Conservation (phyloP, 2,329 filamentous ascomycete genomes). For the Trichothecium roseum region DNA sequence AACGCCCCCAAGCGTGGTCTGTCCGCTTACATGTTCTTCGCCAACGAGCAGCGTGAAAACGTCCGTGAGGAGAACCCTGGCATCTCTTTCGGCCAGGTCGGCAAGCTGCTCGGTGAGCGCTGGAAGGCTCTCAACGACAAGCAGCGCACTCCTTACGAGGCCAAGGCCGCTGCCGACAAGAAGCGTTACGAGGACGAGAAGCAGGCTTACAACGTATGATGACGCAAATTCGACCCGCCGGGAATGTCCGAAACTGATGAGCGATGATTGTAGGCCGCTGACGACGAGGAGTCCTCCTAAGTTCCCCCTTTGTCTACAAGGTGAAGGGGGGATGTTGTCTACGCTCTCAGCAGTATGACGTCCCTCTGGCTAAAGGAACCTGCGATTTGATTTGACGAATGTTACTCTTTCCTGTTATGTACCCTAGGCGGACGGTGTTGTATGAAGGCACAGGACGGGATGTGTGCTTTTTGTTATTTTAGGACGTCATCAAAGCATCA, state of each 20-base stretch:
- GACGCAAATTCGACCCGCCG: slow-evolving; percentile 5
- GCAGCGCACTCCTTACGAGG: slow-evolving; percentile 88
- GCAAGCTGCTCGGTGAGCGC: slow-evolving; percentile 94
- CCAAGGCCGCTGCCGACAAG: slow-evolving; percentile 95
- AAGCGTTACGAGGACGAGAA: slow-evolving; percentile 99
- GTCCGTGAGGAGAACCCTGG: slow-evolving; percentile 97
- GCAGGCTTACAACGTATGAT: slow-evolving; percentile 75
- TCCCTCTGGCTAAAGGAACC: not conserved
- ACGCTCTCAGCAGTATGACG: not conserved
- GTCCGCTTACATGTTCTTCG: slow-evolving; percentile 99
- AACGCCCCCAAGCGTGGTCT: slow-evolving; percentile 99
- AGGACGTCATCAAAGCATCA: no score
- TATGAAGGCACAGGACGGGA: slow-evolving; percentile 30
- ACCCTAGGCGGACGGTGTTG: slow-evolving; percentile 27
- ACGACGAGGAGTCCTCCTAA: slow-evolving; percentile 14
- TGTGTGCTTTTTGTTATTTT: slow-evolving; percentile 24
- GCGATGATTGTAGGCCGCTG: slow-evolving; percentile 9
- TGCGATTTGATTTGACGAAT: not conserved
- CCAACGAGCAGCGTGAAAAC: slow-evolving; percentile 97
- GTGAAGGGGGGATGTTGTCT: not conserved
- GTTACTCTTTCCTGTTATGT: slow-evolving; percentile 17
- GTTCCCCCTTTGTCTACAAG: not conserved
- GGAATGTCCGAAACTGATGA: slow-evolving; percentile 45
- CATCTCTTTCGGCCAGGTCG: slow-evolving; percentile 96
- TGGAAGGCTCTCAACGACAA: slow-evolving; percentile 96